phyloP scores from a whole-genome alignment of 192 early-diverging fungal species.

The Irineochytrium annulatum region DNA sequence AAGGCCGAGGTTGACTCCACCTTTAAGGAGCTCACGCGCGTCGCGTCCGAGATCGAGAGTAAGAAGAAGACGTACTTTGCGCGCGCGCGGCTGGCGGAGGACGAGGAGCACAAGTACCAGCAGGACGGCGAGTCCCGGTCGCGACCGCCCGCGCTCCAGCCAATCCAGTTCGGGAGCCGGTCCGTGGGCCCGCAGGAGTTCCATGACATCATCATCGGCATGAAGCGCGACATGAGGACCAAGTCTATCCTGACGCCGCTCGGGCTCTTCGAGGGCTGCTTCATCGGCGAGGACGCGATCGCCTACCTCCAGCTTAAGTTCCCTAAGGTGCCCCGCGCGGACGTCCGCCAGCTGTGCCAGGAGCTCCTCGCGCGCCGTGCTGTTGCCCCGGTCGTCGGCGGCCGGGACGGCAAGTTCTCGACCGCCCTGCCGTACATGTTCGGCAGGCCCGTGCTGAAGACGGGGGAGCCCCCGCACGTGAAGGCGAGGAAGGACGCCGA shows the following conservation, averaged over 20 bases:
- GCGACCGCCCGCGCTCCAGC: not conserved
- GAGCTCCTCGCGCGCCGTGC: slow-evolving; percentile 18
- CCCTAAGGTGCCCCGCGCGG: slow-evolving; percentile 19
- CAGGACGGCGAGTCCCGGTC: not conserved
- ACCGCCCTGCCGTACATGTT: slow-evolving; percentile 23
- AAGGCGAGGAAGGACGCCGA: slow-evolving; percentile 28
- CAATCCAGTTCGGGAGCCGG: slow-evolving; percentile 22
- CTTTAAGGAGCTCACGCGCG: slow-evolving; percentile 9
- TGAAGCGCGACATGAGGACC: slow-evolving; percentile 15
- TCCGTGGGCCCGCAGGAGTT: slow-evolving; percentile 15
- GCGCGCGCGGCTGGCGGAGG: not conserved
- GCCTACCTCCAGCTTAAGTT: slow-evolving; percentile 15
- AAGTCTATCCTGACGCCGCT: slow-evolving; percentile 25
- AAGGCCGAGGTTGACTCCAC: slow-evolving; percentile 33
- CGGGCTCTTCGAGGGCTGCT: slow-evolving; percentile 28
- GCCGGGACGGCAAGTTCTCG: slow-evolving; percentile 19
- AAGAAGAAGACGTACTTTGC: not conserved
- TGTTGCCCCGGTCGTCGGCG: slow-evolving; percentile 23
- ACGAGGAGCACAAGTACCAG: not conserved
- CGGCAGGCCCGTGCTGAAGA: slow-evolving; percentile 22
- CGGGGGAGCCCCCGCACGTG: slow-evolving; percentile 29
- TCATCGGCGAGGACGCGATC: slow-evolving; percentile 25
- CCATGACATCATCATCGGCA: slow-evolving; percentile 12
- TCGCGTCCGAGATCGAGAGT: slow-evolving; percentile 15
- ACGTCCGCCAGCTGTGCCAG: slow-evolving; percentile 10